Evolutionary conservation across 2,329 filamentous ascomycete species (phyloP), one percentile per base, ranked within the genome.

Genomic region (Curvularia lunata): DNA sequence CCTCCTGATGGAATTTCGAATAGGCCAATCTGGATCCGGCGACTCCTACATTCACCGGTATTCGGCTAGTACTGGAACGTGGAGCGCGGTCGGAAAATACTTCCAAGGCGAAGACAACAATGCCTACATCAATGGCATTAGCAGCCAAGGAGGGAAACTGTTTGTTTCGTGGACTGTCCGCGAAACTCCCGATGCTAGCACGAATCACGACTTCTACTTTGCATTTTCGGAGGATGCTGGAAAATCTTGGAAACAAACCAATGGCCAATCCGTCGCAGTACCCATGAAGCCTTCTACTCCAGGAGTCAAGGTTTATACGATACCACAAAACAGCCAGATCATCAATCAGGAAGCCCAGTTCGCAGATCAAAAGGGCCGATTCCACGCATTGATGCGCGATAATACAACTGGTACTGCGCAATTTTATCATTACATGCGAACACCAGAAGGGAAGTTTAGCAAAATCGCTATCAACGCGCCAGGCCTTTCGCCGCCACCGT

Each of bases 331-430:
- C 4, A 78, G 73, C 21, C 78, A 82, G 1, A 76, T 84, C 51
- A 78, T 79, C 55, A 84, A 84, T 60, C 82, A 84, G 68, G 82
- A 83, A 70, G 77, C 78, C 3, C 81, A 84, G 61, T 78, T 77
- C 7, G 79, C 79, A 2, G 82, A 83, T 46, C 58, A 62, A 2
- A 74, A 74, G 2, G 82, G 81, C 0, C 77, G 80, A 1, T 80
- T 84, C 54, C 82, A 84, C 51, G 78, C 82, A 1, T 63, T 84
- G 28, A 84, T 84, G 61, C 74, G 82, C 4, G 81, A 83, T 50
- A 77, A 71, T 32, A 58, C 63, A 2, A 64, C 68, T 0, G 72
- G 72, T 0, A 71, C 65, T 1, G 52, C 67, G 0, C 64, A 45
- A 3, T 75, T 74, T 59, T 75, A 74, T 48, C 73, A 75, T 50